Conservation (phyloP, 2,329 filamentous ascomycete genomes). For the Pestalotiopsis sp. region DNA sequence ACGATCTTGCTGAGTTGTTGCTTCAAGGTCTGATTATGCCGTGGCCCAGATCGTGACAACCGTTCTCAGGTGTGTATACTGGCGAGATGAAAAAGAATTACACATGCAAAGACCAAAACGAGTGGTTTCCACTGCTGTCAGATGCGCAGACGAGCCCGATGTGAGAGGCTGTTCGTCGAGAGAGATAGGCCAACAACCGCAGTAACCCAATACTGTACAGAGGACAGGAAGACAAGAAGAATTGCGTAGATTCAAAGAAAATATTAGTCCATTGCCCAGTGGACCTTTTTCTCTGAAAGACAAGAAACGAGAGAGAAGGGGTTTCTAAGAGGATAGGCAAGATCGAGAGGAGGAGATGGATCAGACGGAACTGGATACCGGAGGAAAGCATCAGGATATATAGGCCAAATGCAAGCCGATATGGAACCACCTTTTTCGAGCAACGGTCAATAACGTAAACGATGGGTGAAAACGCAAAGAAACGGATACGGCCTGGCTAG, state of each 20-base stretch:
- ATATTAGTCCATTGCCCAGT: conserved; percentile 37
- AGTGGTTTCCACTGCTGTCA: background rate
- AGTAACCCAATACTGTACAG: conserved; percentile 29
- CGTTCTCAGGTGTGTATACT: background rate
- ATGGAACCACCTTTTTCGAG: conserved; percentile 22
- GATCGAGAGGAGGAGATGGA: conserved; percentile 15
- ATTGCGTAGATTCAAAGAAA: conserved; percentile 34
- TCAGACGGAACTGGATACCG: conserved; percentile 9
- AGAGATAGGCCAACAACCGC: conserved; percentile 1
- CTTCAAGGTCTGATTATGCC: background rate
- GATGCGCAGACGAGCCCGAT: background rate
- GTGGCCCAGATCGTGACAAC: background rate
- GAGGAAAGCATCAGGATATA: conserved; percentile 45
- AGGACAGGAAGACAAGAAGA: conserved; percentile 22
- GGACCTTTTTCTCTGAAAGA: conserved; percentile 34
- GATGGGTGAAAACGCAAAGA: conserved; percentile 23
- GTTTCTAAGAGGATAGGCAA: conserved; percentile 8
- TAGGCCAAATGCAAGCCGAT: conserved; percentile 33
- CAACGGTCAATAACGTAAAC: conserved; percentile 25
- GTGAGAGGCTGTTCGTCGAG: background rate
- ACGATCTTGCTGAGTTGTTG: background rate
- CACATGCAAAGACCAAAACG: conserved; percentile 4
- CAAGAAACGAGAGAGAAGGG: conserved; percentile 19
- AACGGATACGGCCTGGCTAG: conserved; percentile 29
- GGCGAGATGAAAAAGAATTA: background rate